Evolutionary conservation across 2,329 filamentous ascomycete species (phyloP), one percentile per base, ranked within the genome.

Genomic region (Fusarium setosum): DNA sequence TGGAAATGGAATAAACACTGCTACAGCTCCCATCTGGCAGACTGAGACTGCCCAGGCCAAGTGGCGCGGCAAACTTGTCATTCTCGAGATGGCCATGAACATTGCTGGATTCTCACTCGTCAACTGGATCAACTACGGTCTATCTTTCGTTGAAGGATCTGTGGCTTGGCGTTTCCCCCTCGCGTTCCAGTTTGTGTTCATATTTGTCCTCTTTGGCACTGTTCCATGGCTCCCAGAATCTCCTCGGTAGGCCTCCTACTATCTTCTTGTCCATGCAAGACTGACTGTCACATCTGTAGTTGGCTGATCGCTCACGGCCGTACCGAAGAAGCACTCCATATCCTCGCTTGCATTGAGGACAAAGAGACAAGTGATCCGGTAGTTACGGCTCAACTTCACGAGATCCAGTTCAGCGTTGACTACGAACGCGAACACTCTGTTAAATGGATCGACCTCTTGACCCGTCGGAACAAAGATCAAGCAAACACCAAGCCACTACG

Each of bases 121-220:
- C 10, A 66, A 81, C 57, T 82, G 77, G 79, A 72, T 81, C 23
- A 79, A 74, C 44, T 81, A 76, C 44, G 79, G 73, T 2, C 56
- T 81, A 6, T 80, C 76, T 1, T 76, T 75, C 50, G 51, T 61
- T 3, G 20, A 74, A 75, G 34, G 61, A 69, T 45, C 71, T 20
- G 56, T 78, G 37, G 72, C 78, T 53, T 82, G 81, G 80, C 69
- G 82, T 18, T 80, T 83, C 57, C 75, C 81, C 44, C 66, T 84
- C 2, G 81, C 80, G 1, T 78, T 83, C 56, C 81, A 84, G 56
- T 74, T 82, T 20, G 50, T 83, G 21, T 82, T 83, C 61, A 77
- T 75, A 34, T 56, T 76, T 6, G 32, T 76, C 13, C 68, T 79
- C 6, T 72, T 72, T 6, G 61, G 48, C 6, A 74, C 73, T 0